Percentiles rank a stretch among this genome's conserved stretches.
Evolutionary conservation across 2,329 filamentous ascomycete species (phyloP).

Genomic region (Verticillium zaregamsianum): DNA sequence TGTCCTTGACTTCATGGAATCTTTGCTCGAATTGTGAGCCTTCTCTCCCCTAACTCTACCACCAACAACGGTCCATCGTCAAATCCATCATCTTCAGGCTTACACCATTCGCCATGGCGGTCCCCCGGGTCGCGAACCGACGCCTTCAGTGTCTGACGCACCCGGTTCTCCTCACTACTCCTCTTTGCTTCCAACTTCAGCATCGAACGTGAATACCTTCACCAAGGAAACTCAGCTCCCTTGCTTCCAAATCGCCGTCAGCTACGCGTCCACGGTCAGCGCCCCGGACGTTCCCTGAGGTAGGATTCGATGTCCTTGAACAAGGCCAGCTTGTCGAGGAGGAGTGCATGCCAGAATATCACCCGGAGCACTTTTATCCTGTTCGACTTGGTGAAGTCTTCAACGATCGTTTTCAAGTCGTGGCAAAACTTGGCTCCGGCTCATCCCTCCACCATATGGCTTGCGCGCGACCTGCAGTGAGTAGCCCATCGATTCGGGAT

Average conservation of each 20-base stretch:
- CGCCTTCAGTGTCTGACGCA: no score
- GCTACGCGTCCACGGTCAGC: conserved; percentile 3
- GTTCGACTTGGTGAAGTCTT: conserved; percentile 32
- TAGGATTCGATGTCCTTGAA: conserved; percentile 13
- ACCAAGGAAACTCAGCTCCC: background rate
- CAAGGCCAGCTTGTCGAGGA: conserved; percentile 26
- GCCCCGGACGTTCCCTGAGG: conserved; percentile 11
- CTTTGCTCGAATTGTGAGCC: no score
- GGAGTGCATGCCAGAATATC: conserved; percentile 29
- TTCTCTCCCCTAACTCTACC: no score
- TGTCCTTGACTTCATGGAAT: no score
- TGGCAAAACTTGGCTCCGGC: conserved; percentile 37
- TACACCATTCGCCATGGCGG: no score
- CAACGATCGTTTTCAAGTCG: conserved; percentile 26
- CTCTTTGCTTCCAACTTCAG: no score
- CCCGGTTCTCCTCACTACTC: no score
- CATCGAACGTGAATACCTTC: background rate
- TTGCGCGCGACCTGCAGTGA: conserved; percentile 21
- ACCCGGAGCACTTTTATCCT: conserved; percentile 29
- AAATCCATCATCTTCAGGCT: no score
- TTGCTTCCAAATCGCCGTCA: background rate
- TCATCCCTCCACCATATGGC: conserved; percentile 36
- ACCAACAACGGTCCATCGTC: no score
- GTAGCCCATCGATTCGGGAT: background rate
- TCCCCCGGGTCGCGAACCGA: no score